Percentiles rank a stretch among this genome's conserved stretches.
Evolutionary conservation across 2,329 filamentous ascomycete genomes (phyloP).

Genomic region (Penicillium sp.): DNA sequence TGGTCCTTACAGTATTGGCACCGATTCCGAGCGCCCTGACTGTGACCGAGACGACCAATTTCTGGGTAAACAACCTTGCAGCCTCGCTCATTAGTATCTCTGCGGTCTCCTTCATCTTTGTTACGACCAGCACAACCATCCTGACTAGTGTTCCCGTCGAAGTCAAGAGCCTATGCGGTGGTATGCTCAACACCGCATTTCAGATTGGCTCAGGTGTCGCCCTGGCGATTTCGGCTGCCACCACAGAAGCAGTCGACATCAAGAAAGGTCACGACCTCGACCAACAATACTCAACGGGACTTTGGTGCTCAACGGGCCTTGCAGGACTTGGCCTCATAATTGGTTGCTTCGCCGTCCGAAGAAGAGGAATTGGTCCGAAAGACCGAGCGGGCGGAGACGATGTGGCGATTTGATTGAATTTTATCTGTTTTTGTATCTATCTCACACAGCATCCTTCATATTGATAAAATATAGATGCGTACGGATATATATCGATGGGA

Average conservation of each 20-base stretch:
- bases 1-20: conserved; percentile 37
- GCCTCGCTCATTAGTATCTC: conserved; percentile 42
- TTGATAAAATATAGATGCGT: not conserved
- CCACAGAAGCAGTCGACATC: conserved; percentile 40
- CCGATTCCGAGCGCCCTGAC: conserved; percentile 36
- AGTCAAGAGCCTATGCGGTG: conserved; percentile 43
- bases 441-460: not conserved
- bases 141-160: conserved; percentile 41
- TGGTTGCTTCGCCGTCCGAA: conserved; percentile 17
- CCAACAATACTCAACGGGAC: conserved; percentile 40
- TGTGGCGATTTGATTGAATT: conserved; percentile 12
- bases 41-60: conserved; percentile 19
- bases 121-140: conserved; percentile 43
- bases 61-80: conserved; percentile 42
- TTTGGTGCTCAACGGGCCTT: conserved; percentile 44
- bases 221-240: conserved; percentile 40
- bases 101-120: conserved; percentile 43
- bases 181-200: conserved; percentile 46
- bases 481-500: not conserved
- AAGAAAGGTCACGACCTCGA: conserved; percentile 33
- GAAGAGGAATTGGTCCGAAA: conserved; percentile 21
- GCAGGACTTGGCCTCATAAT: conserved; percentile 36
- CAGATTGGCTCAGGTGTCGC: conserved; percentile 45
- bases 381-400: conserved; percentile 15
- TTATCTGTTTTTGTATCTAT: not conserved